A percentile compares a stretch with the other conserved stretches of the same genome.
Evolutionary conservation across 257 asterid species (phyloP).

Genomic region (Solanum chmielewskii): DNA sequence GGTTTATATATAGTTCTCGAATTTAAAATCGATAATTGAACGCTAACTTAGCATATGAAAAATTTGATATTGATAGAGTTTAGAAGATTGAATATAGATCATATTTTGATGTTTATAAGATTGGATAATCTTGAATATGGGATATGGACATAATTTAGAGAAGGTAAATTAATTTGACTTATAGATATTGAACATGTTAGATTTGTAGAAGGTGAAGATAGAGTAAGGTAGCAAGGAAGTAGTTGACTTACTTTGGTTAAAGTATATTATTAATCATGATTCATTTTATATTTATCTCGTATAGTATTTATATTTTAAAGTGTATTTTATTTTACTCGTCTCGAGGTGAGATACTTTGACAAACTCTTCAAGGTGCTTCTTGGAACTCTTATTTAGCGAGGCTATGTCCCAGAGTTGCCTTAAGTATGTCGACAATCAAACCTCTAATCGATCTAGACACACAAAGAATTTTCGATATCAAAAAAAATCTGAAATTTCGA

Average conservation of each 20-base stretch:
- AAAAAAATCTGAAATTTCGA: too few species aligned
- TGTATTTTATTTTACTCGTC: not conserved
- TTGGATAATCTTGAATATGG: not conserved
- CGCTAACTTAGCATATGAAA: too few species aligned
- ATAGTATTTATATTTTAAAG: not conserved
- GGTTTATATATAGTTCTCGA: rapidly evolving
- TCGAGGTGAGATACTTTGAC: too few species aligned
- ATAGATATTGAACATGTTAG: not conserved
- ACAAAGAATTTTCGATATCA: rapidly evolving
- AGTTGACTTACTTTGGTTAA: not conserved
- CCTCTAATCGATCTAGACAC: too few species aligned
- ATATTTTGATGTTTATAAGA: not conserved
- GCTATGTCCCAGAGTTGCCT: not conserved
- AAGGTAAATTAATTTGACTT: not conserved
- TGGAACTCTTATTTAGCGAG: not conserved
- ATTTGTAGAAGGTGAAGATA: not conserved
- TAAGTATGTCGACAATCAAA: not conserved
- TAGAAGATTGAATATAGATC: too few species aligned
- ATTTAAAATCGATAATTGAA: too few species aligned
- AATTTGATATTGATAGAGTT: too few species aligned
- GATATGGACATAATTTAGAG: not conserved
- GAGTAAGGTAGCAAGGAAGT: not conserved
- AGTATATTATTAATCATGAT: not conserved
- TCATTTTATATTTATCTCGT: not conserved
- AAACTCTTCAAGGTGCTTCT: not conserved